phyloP scores from a whole-genome alignment of 1,284 basidiomycete species.

The Hymenochaete sp. region DNA sequence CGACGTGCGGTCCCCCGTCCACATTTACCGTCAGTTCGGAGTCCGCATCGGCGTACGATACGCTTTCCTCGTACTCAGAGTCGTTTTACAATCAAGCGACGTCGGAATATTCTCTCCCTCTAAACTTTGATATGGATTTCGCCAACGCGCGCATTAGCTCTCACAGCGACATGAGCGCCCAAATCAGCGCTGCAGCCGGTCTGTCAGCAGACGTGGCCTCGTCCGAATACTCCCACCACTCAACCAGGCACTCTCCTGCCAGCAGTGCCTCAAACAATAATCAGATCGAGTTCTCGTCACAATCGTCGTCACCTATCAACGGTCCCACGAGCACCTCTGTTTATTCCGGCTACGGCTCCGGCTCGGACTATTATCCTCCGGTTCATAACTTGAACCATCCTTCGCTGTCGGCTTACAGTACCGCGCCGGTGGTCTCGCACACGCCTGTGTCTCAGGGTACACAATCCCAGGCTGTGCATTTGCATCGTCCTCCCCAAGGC shows the following conservation, averaged over 20 bases:
- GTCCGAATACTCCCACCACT: conserved; percentile 15
- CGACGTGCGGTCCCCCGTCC: conserved; percentile 62
- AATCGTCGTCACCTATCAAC: conserved; percentile 48
- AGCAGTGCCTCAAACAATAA: conserved; percentile 4
- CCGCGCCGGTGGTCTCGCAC: not conserved
- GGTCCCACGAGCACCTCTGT: conserved; percentile 38
- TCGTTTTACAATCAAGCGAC: conserved; percentile 53
- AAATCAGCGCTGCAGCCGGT: conserved; percentile 31
- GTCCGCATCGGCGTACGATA: conserved; percentile 55
- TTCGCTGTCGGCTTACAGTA: conserved; percentile 14
- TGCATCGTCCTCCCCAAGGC: conserved; percentile 8
- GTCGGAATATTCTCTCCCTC: conserved; percentile 43
- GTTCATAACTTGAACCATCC: conserved; percentile 25
- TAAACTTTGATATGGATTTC: conserved; percentile 67
- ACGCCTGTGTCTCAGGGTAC: conserved; percentile 7
- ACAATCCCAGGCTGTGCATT: conserved; percentile 5
- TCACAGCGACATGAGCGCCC: conserved; percentile 43
- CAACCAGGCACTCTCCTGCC: conserved; percentile 11
- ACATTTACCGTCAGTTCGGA: conserved; percentile 71
- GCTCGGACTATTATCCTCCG: conserved; percentile 35
- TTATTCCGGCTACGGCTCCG: conserved; percentile 23
- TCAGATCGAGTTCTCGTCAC: conserved; percentile 36
- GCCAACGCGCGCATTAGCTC: conserved; percentile 40
- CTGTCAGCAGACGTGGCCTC: conserved; percentile 33
- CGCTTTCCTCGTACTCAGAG: conserved; percentile 55